phyloP scores from a whole-genome alignment of 306 rosid species.

The Geum urbanum region DNA sequence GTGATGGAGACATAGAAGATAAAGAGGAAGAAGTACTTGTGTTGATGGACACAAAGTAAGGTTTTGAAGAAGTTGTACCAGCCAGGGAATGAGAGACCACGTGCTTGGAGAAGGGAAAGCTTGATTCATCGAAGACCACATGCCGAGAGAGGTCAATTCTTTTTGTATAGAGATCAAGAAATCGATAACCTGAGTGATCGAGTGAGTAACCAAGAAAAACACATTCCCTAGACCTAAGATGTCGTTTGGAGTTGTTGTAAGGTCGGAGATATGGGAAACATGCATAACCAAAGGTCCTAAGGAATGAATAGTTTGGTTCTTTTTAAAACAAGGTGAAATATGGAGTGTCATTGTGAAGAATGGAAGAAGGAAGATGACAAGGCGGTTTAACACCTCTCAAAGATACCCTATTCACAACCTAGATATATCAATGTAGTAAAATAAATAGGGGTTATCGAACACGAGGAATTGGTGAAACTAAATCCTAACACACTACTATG shows the following conservation, averaged over 20 bases:
- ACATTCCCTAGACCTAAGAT: background rate
- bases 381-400: too few relatives aligned
- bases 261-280: background rate
- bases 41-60: too few relatives aligned
- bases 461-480: too few relatives aligned
- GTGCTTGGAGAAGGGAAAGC: background rate
- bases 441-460: too few relatives aligned
- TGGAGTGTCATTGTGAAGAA: too few relatives aligned
- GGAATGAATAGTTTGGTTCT: background rate
- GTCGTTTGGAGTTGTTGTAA: background rate
- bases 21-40: too few relatives aligned
- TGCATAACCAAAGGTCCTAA: background rate
- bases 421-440: too few relatives aligned
- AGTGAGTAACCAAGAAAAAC: background rate
- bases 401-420: too few relatives aligned
- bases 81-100: background rate
- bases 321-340: too few relatives aligned
- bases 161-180: background rate
- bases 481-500: too few relatives aligned
- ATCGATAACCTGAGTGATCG: background rate
- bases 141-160: background rate
- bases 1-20: too few relatives aligned
- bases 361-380: too few relatives aligned
- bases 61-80: background rate
- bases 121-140: background rate